phyloP scores from a whole-genome alignment of 179 eudicot species.

The Beta macrorhiza region DNA sequence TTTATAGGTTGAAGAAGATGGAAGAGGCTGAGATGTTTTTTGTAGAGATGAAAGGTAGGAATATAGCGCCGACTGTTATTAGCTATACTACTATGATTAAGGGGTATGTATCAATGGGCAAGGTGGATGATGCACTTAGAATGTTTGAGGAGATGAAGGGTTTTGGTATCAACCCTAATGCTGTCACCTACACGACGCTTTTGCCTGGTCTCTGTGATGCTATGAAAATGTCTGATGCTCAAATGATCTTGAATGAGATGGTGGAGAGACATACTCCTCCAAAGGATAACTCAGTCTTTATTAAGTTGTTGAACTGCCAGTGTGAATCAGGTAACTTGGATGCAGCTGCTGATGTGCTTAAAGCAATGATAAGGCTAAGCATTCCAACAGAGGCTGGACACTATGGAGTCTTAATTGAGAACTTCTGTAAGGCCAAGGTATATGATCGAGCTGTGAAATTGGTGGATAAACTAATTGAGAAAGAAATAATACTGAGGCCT shows the following conservation, averaged over 20 bases:
- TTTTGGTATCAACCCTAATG: constrained; percentile 66
- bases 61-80: constrained; percentile 69
- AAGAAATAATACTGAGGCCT: constrained; percentile 69
- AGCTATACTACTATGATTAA: constrained; percentile 90
- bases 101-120: constrained; percentile 67
- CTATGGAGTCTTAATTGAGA: constrained; percentile 75
- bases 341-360: constrained; percentile 84
- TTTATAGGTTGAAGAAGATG: constrained; percentile 53
- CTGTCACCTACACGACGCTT: constrained; percentile 70
- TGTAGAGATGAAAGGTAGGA: constrained; percentile 85
- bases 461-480: constrained; percentile 72
- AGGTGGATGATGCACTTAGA: constrained; percentile 71
- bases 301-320: constrained; percentile 61
- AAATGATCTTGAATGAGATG: constrained; percentile 66
- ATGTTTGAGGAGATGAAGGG: constrained; percentile 82
- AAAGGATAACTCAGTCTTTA: constrained; percentile 62
- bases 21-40: constrained; percentile 85
- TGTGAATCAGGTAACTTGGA: constrained; percentile 72
- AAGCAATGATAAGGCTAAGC: constrained; percentile 64
- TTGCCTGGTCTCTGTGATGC: constrained; percentile 91
- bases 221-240: constrained; percentile 69
- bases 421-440: constrained; percentile 59
- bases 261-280: constrained; percentile 56
- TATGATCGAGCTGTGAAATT: constrained; percentile 70
- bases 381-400: constrained; percentile 90